phyloP scores from a whole-genome alignment of 371 early-diverging fungal genomes.

The Actinomortierella wolfii region DNA sequence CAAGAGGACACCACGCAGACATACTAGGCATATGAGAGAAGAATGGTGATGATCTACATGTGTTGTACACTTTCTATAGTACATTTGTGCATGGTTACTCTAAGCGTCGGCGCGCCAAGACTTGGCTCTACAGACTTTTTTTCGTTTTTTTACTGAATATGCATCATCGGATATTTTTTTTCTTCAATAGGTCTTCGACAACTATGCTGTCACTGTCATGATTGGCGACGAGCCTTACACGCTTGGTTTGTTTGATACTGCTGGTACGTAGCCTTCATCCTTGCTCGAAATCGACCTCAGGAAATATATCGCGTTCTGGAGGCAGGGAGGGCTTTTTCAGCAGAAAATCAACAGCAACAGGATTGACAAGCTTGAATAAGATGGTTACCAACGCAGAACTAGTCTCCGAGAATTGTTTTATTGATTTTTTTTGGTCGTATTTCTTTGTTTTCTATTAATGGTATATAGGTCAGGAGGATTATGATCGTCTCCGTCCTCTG shows the following conservation, averaged over 20 bases:
- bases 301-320: no score
- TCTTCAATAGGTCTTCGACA: conserved; percentile 88
- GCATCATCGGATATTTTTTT: background rate
- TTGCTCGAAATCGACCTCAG: conserved; percentile 10
- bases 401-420: no score
- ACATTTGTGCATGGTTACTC: background rate
- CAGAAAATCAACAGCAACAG: no score
- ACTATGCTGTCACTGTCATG: conserved; percentile 99
- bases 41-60: no score
- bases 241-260: conserved; percentile 96
- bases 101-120: background rate
- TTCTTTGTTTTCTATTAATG: background rate
- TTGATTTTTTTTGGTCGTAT: no score
- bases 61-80: no score
- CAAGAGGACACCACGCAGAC: background rate
- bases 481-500: conserved; percentile 95
- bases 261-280: conserved; percentile 63
- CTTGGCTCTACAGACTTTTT: background rate
- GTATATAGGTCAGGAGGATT: conserved; percentile 90
- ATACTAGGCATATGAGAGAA: background rate
- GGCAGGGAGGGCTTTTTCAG: no score
- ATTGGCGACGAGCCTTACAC: conserved; percentile 94
- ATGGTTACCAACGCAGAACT: no score
- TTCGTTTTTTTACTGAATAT: background rate
- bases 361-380: no score